Percentiles rank a stretch among this genome's conserved stretches.
These are phyloP conservation scores for Lipomyces orientalis DNA, from an alignment of 805 yeast species.

Conservation along the genomic window DNA sequence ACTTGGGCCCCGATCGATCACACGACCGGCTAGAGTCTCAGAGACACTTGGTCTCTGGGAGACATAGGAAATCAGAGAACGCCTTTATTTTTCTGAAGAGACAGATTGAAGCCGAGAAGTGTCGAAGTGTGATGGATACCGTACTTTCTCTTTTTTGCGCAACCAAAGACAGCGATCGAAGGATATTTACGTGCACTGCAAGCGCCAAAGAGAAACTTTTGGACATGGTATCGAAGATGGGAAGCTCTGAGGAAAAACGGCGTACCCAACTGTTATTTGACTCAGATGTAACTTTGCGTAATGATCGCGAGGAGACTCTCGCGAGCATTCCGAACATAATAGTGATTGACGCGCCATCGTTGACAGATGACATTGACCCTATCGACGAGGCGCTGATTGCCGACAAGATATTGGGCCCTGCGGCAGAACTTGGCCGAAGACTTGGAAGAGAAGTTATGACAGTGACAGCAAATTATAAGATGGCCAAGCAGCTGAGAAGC, in stretches of 20 bases:
- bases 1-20: conserved; percentile 12
- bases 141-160: not conserved
- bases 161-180: not conserved
- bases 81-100: conserved; percentile 23
- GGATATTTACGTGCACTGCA: conserved; percentile 13
- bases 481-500: conserved; percentile 22
- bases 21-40: conserved; percentile 11
- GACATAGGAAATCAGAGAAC: conserved; percentile 24
- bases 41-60: conserved; percentile 3
- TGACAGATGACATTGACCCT: not conserved
- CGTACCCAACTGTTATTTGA: conserved; percentile 14
- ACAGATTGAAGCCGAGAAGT: conserved; percentile 26
- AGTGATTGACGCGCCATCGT: not conserved
- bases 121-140: conserved; percentile 4
- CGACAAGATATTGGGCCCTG: conserved; percentile 1
- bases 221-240: conserved; percentile 28
- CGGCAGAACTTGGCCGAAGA: not conserved
- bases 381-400: conserved; percentile 13
- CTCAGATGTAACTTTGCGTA: not conserved
- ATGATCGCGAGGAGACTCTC: not conserved
- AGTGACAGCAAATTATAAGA: conserved; percentile 22
- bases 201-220: conserved; percentile 16
- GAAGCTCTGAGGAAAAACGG: conserved; percentile 25
- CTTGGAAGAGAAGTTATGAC: conserved; percentile 2
- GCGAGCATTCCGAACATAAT: not conserved